Base-by-base conservation (phyloP, 768 basidiomycete species). In the Kwoniella dendrophila region DNA sequence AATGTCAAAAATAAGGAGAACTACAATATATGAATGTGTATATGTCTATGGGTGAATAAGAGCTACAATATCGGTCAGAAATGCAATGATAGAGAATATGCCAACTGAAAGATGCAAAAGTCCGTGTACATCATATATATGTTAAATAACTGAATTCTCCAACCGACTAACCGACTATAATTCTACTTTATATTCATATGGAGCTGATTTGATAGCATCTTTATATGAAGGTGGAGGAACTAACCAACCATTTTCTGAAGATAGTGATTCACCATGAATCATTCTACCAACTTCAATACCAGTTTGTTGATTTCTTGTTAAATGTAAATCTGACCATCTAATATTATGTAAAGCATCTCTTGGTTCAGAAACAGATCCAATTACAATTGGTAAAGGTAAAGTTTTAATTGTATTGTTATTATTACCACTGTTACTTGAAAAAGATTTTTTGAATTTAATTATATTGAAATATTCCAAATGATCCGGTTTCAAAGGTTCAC, bases 211-310 rank as follows among this genome's bases (percentile, higher is more conserved):
- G 38, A 70, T 43, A 45, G 74, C 73, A 26, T 74, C 75, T 0
- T 43, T 33, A 54, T 76, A 76, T 24, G 54, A 45, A n/a, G 75
- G 75, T 6, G 75, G 75, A 26, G 75, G 66, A 2, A 70, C 36
- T 27, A 72, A 64, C 75, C 75, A 76, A 4, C 72, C 75, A 56
- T 74, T 62, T 52, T 76, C 75, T 54, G 59, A 63, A 22, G 58
- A 63, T 5, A 64, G 38, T 0, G 56, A 51, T 58, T 72, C 72
- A 14, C 74, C 74, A 33, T 69, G 51, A 47, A 76, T 63, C 64
- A 76, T 66, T 18, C 71, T 45, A 2, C 71, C 73, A 5, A 63
- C 47, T 53, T 75, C 72, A n/a, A 33, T n/a, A 5, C 53, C 57
- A 10, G n/a, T n/a, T n/a, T 44, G 20, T 6, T 27, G 47, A 33